phyloP scores from a whole-genome alignment of 140 eudicot species.

The Stevia rebaudiana region DNA sequence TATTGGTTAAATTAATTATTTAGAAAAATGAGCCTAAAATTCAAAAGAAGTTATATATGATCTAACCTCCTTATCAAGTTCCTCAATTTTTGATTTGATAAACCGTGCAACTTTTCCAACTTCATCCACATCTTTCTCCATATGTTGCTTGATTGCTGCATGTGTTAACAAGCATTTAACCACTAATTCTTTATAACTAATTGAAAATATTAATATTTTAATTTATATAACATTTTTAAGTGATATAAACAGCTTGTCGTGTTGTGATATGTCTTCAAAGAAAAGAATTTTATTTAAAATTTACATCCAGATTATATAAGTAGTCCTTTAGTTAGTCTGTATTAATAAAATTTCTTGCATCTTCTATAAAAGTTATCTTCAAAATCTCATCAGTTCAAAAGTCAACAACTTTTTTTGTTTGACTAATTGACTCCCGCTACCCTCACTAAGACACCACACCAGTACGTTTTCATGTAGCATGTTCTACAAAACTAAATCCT shows the following conservation, averaged over 20 bases:
- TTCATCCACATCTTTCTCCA: conserved; percentile 98
- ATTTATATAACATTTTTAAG: background rate
- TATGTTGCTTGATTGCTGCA: conserved; percentile 83
- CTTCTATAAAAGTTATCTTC: background rate
- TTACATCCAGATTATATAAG: background rate
- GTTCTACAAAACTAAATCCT: no score
- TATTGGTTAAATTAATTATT: background rate
- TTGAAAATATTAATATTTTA: background rate
- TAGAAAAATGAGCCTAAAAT: background rate
- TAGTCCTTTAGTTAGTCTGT: background rate
- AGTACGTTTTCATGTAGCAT: no score
- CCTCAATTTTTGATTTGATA: conserved; percentile 80
- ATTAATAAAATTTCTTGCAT: background rate
- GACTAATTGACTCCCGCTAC: no score
- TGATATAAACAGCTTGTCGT: background rate
- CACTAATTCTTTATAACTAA: background rate
- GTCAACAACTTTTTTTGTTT: background rate
- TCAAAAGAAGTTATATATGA: background rate
- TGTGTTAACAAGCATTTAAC: conserved; percentile 9
- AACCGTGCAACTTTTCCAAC: conserved; percentile 82
- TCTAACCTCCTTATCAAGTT: conserved; percentile 85
- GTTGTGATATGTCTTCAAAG: background rate
- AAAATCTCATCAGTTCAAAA: background rate
- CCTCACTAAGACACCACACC: no score
- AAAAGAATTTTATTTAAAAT: background rate